A percentile compares a stretch with the other conserved stretches of the same genome.
Conservation (phyloP, 1,284 basidiomycete species). For the Boletus semigastroideus region DNA sequence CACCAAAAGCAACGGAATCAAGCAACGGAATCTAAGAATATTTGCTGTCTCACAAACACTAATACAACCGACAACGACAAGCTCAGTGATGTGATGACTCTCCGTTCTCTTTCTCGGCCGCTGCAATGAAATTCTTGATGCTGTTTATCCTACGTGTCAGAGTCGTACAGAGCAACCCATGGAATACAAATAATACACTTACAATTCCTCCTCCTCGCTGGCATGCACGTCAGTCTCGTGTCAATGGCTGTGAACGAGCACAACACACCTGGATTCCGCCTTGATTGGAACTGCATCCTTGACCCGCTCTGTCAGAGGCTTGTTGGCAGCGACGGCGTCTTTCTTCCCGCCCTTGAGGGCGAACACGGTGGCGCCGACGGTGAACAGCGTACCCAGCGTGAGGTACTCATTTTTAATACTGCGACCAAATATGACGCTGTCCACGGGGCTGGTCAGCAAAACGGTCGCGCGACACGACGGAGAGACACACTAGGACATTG, state of each 20-base stretch:
- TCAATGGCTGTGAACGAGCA: neutral
- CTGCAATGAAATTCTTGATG: constrained; percentile 73
- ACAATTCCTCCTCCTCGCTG: constrained; percentile 75
- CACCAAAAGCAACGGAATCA: neutral
- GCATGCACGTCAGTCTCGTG: constrained; percentile 6
- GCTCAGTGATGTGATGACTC: constrained; percentile 33
- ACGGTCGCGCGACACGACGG: neutral
- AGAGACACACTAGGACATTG: constrained; percentile 45
- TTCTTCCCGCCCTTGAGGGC: constrained; percentile 55
- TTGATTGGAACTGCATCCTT: constrained; percentile 62
- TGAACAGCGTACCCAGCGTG: constrained; percentile 61
- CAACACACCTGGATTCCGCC: constrained; percentile 62
- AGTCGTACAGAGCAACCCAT: constrained; percentile 29
- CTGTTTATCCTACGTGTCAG: constrained; percentile 54
- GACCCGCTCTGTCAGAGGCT: constrained; percentile 49
- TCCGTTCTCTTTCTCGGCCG: constrained; percentile 70
- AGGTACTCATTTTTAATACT: constrained; percentile 77
- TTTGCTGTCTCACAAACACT: constrained; percentile 7
- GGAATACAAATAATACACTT: constrained; percentile 36
- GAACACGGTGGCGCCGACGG: constrained; percentile 50
- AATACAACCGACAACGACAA: constrained; percentile 5
- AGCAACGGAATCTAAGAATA: constrained; percentile 5
- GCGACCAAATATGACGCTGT: constrained; percentile 70
- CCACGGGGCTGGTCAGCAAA: constrained; percentile 12
- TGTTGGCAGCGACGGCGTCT: constrained; percentile 41